These are phyloP conservation scores for Tarenaya hassleriana DNA, from an alignment of 345 rosid species.

Conservation along the genomic window DNA sequence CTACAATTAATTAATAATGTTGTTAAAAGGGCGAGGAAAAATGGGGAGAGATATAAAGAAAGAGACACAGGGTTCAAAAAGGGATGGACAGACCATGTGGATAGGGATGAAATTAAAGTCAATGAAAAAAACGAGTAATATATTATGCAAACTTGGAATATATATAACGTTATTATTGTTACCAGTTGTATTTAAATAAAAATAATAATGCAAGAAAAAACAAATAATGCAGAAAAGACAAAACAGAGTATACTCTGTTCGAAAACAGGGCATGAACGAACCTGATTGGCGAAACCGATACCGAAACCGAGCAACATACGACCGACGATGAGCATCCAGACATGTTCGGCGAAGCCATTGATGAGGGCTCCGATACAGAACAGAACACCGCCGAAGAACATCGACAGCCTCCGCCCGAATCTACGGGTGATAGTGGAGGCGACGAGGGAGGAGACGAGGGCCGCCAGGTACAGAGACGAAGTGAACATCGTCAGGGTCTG, in stretches of 20 bases:
- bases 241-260: too few relatives aligned
- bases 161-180: background rate
- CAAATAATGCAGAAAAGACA: background rate
- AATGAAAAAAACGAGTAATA: conserved; percentile 2
- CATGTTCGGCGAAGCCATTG: conserved; percentile 65
- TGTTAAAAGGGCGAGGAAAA: background rate
- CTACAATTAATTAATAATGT: background rate
- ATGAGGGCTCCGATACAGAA: conserved; percentile 79
- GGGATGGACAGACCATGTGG: conserved; percentile 25
- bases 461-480: conserved; percentile 88
- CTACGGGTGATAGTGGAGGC: conserved; percentile 72
- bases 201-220: background rate
- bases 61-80: conserved; percentile 11
- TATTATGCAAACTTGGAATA: conserved; percentile 5
- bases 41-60: background rate
- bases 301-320: conserved; percentile 92
- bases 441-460: conserved; percentile 64
- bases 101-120: conserved; percentile 8
- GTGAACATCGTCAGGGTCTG: conserved; percentile 74
- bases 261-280: too few relatives aligned
- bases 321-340: conserved; percentile 92
- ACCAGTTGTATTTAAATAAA: background rate
- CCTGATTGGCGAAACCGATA: conserved; percentile 98
- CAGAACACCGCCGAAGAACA: conserved; percentile 84
- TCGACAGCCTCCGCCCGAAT: conserved; percentile 71